Percentiles rank a stretch among this genome's conserved stretches.
Evolutionary conservation across 116 monocot genomes (phyloP).

Genomic region (Trichopus zeylanicus): DNA sequence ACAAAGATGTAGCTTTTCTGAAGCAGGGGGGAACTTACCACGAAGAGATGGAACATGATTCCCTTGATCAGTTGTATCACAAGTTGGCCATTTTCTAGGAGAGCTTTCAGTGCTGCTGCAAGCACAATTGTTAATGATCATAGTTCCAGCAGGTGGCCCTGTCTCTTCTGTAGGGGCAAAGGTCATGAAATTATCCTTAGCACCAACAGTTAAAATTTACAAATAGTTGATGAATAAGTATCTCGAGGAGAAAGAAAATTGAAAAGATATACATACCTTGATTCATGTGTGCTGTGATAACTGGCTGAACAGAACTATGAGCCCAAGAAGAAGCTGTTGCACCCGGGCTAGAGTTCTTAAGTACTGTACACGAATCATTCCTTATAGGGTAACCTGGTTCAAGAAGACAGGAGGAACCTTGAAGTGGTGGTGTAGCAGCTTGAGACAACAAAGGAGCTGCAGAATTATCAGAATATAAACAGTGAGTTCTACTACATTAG

Average conservation of each 20-base stretch:
- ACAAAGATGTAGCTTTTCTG: no score
- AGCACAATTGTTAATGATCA: slow-evolving; percentile 39
- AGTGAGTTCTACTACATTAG: background rate
- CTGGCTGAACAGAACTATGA: slow-evolving; percentile 36
- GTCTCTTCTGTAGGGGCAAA: slow-evolving; percentile 34
- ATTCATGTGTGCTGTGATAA: slow-evolving; percentile 20
- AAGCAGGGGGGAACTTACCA: slow-evolving; percentile 17
- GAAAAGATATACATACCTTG: slow-evolving; percentile 29
- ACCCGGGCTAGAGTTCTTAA: slow-evolving; percentile 28
- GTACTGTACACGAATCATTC: slow-evolving; percentile 43
- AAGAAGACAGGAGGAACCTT: slow-evolving; percentile 40
- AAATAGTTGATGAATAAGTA: background rate
- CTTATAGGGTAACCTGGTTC: slow-evolving; percentile 48
- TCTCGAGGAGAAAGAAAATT: background rate
- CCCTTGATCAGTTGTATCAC: slow-evolving; percentile 52
- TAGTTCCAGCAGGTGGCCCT: slow-evolving; percentile 20
- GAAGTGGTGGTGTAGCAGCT: slow-evolving; percentile 39
- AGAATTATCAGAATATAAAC: slow-evolving; percentile 1
- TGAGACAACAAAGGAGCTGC: slow-evolving; percentile 41
- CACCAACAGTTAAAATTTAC: background rate
- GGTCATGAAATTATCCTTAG: background rate
- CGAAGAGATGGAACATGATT: slow-evolving; percentile 40
- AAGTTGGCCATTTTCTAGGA: slow-evolving; percentile 27
- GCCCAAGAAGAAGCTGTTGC: slow-evolving; percentile 46
- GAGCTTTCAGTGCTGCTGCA: slow-evolving; percentile 57